Evolutionary conservation across 805 yeast genomes (phyloP), one percentile per base, ranked within the genome.

Genomic region (Ogataea zsoltii): DNA sequence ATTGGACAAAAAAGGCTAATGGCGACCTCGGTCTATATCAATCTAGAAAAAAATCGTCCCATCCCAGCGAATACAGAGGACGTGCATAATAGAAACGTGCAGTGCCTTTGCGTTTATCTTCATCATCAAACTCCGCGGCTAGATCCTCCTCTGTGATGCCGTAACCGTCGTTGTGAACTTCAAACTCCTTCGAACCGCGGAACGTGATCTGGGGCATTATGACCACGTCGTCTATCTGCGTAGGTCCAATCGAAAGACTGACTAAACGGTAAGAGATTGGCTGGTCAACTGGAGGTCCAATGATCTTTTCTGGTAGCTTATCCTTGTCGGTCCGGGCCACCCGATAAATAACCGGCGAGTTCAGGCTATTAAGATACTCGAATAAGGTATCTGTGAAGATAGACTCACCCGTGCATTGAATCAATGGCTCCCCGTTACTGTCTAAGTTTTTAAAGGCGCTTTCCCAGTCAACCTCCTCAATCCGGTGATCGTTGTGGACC

Each of bases 401-500:
- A 2, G 62, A 56, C 25, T 61, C 56, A 13, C 68, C 68, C 1
- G 68, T 63, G 33, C 61, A 63, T 48, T 63, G 67, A 32, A 62
- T 49, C 33, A 62, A 40, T 2, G 67, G 65, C 32, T 58, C 58
- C 13, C 67, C 66, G 28, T 62, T 61, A 4, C 65, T 62, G 47
- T 63, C 68, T 16, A 58, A 43, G 21, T 58, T 54, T 32, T 56
- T 44, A 38, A 53, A 63, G 7, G 60, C 59, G 3, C 48, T 45
- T 14, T 60, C 53, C 68, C 68, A 63, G 41, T 63, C 56, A 4
- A 57, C 53, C 2, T 33, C 33, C 2, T 40, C 29, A 16, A 46
- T 11, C 10, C 51, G 48, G 15, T 37, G 41, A 41, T 57, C 53
- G 15, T 45, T 53, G 23, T 41, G 43, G 7, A 49, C 44, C 49